A percentile compares a stretch with the other conserved stretches of the same genome.
phyloP scores from a whole-genome alignment of 2,329 filamentous ascomycete genomes.

The Botrytis elliptica region DNA sequence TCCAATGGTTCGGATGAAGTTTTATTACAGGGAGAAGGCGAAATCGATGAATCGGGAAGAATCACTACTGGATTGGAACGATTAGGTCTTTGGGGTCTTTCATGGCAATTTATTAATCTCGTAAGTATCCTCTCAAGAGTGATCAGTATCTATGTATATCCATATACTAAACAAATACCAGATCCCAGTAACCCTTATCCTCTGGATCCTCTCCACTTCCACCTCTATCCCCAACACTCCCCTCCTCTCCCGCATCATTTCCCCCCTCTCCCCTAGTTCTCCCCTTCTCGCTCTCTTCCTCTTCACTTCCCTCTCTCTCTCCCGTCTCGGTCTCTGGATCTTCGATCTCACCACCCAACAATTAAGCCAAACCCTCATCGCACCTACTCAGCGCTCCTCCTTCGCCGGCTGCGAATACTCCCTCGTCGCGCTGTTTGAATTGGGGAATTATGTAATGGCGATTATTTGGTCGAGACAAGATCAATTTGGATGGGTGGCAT shows the following conservation, averaged over 20 bases:
- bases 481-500: conserved; percentile 44
- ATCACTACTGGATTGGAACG: conserved; percentile 41
- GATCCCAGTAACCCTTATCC: conserved; percentile 41
- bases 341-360: conserved; percentile 48
- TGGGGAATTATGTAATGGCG: conserved; percentile 42
- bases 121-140: conserved; percentile 32
- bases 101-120: conserved; percentile 44
- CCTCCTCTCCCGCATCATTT: conserved; percentile 38
- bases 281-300: conserved; percentile 35
- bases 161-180: conserved; percentile 18
- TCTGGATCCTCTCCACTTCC: conserved; percentile 37
- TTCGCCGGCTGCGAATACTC: conserved; percentile 46
- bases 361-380: conserved; percentile 44
- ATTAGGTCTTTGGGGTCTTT: conserved; percentile 46
- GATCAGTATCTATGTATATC: neutral
- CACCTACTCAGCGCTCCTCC: conserved; percentile 40
- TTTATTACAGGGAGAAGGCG: neutral
- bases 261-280: conserved; percentile 17
- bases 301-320: conserved; percentile 44
- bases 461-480: conserved; percentile 41
- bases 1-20: neutral
- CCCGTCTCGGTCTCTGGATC: conserved; percentile 46
- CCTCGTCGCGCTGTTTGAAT: conserved; percentile 44
- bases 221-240: conserved; percentile 10
- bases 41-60: conserved; percentile 27